Evolutionary conservation across 2,329 filamentous ascomycete genomes (phyloP).

Genomic region (Fusarium keratoplasticum): DNA sequence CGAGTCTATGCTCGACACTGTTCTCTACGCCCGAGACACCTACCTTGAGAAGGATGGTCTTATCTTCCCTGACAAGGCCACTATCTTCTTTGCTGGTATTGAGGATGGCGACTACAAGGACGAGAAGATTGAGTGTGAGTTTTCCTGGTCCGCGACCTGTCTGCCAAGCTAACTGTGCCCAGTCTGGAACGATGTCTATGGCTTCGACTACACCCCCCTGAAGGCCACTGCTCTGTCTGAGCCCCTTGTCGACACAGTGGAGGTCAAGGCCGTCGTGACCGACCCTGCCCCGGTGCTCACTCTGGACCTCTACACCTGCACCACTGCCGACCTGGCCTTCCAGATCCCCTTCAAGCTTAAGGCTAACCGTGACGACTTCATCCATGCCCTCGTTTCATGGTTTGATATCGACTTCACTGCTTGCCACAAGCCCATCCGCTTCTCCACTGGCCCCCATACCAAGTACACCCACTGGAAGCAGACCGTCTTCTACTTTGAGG

Average conservation of each 20-base stretch:
- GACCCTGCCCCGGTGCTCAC: constrained; percentile 88
- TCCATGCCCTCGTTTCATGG: constrained; percentile 97
- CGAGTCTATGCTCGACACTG: constrained; percentile 98
- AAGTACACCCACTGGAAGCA: constrained; percentile 99
- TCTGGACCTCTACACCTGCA: constrained; percentile 94
- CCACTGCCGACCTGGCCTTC: constrained; percentile 85
- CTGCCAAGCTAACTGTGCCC: background rate
- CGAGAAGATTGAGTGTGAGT: constrained; percentile 98
- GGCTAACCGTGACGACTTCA: constrained; percentile 88
- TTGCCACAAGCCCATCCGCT: constrained; percentile 97
- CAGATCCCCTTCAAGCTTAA: constrained; percentile 79
- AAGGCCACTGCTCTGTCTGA: constrained; percentile 95
- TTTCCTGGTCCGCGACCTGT: background rate
- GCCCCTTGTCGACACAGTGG: constrained; percentile 96
- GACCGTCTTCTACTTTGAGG: constrained; percentile 97
- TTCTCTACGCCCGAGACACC: constrained; percentile 93
- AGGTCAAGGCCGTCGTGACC: constrained; percentile 96
- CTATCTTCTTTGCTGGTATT: constrained; percentile 95
- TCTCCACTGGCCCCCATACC: constrained; percentile 96
- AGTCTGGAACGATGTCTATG: constrained; percentile 99
- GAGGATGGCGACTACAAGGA: constrained; percentile 99
- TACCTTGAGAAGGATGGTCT: constrained; percentile 89
- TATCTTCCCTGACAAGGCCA: constrained; percentile 99
- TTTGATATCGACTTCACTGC: constrained; percentile 99
- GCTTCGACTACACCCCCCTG: constrained; percentile 94